Conservation (phyloP, 2,329 filamentous ascomycete genomes). For the Arthrobotrys conoides region DNA sequence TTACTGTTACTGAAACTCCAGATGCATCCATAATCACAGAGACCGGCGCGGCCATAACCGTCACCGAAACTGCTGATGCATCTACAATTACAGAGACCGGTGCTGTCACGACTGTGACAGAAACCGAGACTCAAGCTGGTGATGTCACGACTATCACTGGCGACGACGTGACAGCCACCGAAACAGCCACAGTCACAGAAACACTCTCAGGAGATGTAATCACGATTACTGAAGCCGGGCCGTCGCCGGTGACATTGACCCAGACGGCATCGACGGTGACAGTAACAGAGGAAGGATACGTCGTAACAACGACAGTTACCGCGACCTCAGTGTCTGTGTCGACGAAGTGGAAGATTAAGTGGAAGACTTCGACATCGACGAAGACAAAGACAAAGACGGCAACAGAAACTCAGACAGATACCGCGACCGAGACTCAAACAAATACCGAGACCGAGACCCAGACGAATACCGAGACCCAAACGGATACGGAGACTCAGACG, state of each 20-base stretch:
- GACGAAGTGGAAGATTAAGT: slow-evolving; percentile 28
- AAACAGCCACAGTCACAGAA: slow-evolving; percentile 1
- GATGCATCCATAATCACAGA: background rate
- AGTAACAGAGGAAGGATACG: background rate
- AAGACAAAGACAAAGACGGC: slow-evolving; percentile 28
- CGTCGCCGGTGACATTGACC: no score
- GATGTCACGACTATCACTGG: slow-evolving; percentile 1
- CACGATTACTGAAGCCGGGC: background rate
- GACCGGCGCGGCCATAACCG: background rate
- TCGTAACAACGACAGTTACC: slow-evolving; percentile 12
- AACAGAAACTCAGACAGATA: slow-evolving; percentile 10
- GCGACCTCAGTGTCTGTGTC: slow-evolving; percentile 20
- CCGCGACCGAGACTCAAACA: slow-evolving; percentile 20
- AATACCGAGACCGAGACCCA: slow-evolving; percentile 24
- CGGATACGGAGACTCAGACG: slow-evolving; percentile 17
- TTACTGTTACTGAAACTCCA: background rate
- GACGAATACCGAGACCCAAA: slow-evolving; percentile 15
- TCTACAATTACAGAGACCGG: background rate
- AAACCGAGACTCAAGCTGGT: background rate
- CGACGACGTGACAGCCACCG: background rate
- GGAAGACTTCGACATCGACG: slow-evolving; percentile 38
- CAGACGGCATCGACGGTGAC: background rate
- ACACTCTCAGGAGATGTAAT: background rate
- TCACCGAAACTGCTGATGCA: background rate
- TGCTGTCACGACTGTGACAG: background rate